Conservation (phyloP, 352 stramenopile species). For the Nothophytophthora sp. region DNA sequence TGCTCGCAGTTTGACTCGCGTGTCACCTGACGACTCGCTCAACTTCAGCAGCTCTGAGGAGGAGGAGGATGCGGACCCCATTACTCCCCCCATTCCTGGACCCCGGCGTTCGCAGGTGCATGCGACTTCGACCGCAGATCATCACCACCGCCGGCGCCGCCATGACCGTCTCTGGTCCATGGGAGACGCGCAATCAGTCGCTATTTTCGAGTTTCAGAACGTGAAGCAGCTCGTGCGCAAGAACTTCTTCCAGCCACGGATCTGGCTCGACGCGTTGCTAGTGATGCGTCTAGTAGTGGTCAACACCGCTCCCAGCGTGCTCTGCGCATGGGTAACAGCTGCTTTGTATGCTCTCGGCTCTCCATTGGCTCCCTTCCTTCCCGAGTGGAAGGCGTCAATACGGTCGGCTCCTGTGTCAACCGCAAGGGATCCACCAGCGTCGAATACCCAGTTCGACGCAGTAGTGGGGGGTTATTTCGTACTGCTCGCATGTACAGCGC, state of each 20-base stretch:
- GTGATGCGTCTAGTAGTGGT: conserved; percentile 37
- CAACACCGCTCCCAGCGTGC: conserved; percentile 26
- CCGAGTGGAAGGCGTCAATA: background rate
- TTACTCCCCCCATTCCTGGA: background rate
- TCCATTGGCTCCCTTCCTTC: conserved; percentile 17
- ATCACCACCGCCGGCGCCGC: background rate
- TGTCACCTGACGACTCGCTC: background rate
- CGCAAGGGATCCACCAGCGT: background rate
- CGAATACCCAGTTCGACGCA: conserved; percentile 7
- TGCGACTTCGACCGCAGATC: background rate
- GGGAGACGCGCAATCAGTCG: conserved; percentile 7
- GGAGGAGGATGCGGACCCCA: background rate
- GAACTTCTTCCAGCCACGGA: conserved; percentile 28
- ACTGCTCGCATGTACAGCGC: conserved; percentile 17
- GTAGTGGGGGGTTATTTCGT: conserved; percentile 30
- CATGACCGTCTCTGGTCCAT: background rate
- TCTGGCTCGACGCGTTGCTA: conserved; percentile 25
- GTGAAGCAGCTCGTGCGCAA: conserved; percentile 28
- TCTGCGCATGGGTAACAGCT: conserved; percentile 19
- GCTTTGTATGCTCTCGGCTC: conserved; percentile 27
- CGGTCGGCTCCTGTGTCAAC: conserved; percentile 3
- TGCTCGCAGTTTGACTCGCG: background rate
- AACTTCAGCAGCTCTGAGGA: background rate
- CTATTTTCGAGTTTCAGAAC: conserved; percentile 23
- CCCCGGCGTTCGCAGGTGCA: background rate